Percentiles rank a stretch among this genome's conserved stretches.
Conservation (phyloP, 257 asterid genomes). For the Gentiana straminea region DNA sequence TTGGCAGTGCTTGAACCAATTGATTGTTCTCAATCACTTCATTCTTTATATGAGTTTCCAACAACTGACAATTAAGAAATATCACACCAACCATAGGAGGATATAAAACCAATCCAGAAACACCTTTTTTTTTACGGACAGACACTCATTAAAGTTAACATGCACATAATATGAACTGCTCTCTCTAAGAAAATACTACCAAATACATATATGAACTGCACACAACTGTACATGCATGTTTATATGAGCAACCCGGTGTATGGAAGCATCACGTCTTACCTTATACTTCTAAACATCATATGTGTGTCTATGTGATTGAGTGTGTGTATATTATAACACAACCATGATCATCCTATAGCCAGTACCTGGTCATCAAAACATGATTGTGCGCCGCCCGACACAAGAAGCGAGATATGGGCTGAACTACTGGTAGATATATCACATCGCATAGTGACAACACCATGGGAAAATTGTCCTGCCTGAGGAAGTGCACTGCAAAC, state of each 20-base stretch:
- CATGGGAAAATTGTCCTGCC: conserved; percentile 91
- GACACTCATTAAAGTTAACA: too few relatives aligned
- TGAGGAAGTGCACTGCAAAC: conserved; percentile 85
- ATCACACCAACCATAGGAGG: not conserved
- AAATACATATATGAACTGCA: too few relatives aligned
- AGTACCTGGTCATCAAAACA: conserved; percentile 95
- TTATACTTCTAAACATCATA: too few relatives aligned
- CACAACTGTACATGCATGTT: too few relatives aligned
- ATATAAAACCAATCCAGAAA: not conserved
- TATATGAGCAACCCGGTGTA: too few relatives aligned
- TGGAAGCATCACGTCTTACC: too few relatives aligned
- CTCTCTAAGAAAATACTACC: too few relatives aligned
- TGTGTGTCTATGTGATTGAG: too few relatives aligned
- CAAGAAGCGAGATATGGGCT: conserved; percentile 85
- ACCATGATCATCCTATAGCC: not conserved
- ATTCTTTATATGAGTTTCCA: conserved; percentile 95
- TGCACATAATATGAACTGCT: too few relatives aligned
- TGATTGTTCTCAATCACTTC: conserved; percentile 72
- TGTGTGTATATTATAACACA: too few relatives aligned
- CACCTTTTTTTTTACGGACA: too few relatives aligned
- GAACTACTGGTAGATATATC: conserved; percentile 90
- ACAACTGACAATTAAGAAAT: conserved; percentile 23
- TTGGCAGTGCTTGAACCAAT: conserved; percentile 48
- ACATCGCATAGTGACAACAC: conserved; percentile 95
- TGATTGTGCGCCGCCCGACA: conserved; percentile 94